These are phyloP conservation scores for Cladorrhinum sp. DNA, from an alignment of 2,329 filamentous ascomycete genomes.

Conservation along the genomic window DNA sequence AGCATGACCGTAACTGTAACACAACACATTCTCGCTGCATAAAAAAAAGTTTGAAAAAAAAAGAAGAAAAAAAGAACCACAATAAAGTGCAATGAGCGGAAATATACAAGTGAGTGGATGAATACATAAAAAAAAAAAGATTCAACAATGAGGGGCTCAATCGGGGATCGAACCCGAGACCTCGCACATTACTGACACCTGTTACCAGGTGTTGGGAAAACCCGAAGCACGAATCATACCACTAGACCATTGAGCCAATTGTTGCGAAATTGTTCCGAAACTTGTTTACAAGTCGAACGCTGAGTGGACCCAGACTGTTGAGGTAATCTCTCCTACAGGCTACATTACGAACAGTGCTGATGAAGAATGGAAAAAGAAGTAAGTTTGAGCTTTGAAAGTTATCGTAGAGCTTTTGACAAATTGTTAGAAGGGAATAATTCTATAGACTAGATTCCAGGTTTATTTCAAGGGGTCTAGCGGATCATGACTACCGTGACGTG, in stretches of 20 bases:
- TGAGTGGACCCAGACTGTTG: not conserved
- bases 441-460: no score
- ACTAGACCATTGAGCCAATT: slow-evolving; percentile 11
- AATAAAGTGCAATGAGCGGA: no score
- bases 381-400: no score
- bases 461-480: no score
- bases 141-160: not conserved
- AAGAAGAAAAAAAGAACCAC: not conserved
- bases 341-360: no score
- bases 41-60: no score
- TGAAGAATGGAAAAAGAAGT: no score
- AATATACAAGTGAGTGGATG: not conserved
- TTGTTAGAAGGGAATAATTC: no score
- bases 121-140: not conserved
- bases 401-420: no score
- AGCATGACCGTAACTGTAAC: not conserved
- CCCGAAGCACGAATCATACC: slow-evolving; percentile 13
- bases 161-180: slow-evolving; percentile 12
- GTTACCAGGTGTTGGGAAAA: slow-evolving; percentile 2
- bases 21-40: no score
- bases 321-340: not conserved
- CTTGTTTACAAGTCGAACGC: not conserved
- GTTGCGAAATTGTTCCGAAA: not conserved
- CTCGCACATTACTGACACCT: slow-evolving; percentile 8
- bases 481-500: no score